Conservation (phyloP, 2,329 filamentous ascomycete species). For the Hymenoscyphus linearis region DNA sequence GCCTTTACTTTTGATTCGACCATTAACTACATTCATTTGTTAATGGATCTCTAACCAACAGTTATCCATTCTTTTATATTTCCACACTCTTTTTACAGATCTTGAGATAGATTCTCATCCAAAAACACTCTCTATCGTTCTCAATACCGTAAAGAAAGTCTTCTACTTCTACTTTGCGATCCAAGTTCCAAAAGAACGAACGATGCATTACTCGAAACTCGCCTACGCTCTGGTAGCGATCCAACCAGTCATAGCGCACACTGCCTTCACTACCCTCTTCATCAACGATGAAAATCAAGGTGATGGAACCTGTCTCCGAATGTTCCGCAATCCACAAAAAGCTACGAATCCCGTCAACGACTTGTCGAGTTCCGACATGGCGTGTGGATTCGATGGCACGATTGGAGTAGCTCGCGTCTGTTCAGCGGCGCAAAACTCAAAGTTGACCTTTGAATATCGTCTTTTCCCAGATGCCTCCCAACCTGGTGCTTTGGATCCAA, state of each 20-base stretch:
- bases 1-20: not conserved
- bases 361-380: constrained; percentile 57
- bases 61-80: not conserved
- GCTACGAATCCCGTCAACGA: constrained; percentile 54
- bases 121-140: not conserved
- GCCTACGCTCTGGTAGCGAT: constrained; percentile 18
- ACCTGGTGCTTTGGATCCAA: constrained; percentile 52
- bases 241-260: constrained; percentile 46
- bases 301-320: constrained; percentile 66
- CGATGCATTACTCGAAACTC: constrained; percentile 6
- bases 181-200: not conserved
- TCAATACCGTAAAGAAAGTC: not conserved
- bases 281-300: constrained; percentile 60
- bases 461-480: constrained; percentile 50
- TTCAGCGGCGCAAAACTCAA: constrained; percentile 24
- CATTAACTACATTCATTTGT: not conserved
- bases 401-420: constrained; percentile 45
- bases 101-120: not conserved
- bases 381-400: constrained; percentile 57
- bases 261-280: constrained; percentile 58
- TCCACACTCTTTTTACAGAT: not conserved
- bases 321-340: constrained; percentile 48
- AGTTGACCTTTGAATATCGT: constrained; percentile 55
- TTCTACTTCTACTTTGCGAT: not conserved
- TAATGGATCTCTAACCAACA: not conserved